Percentiles rank a stretch among this genome's conserved stretches.
Conservation (phyloP, 148 eudicot species). For the Rhododendron griersonianum region DNA sequence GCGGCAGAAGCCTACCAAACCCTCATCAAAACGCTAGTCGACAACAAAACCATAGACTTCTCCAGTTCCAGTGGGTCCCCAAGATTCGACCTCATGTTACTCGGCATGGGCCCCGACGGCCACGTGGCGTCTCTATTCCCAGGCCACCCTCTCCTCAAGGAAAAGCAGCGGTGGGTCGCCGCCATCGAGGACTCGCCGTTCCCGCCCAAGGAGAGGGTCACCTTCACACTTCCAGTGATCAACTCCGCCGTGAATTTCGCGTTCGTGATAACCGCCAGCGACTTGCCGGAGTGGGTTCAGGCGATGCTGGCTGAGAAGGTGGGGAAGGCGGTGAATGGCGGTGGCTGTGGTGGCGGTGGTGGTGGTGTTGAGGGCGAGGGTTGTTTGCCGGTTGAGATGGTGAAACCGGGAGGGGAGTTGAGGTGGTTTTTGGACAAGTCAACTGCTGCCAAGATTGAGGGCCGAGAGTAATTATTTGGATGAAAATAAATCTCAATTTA, state of each 20-base stretch:
- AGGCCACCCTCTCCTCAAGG: conserved; percentile 44
- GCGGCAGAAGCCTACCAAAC: conserved; percentile 72
- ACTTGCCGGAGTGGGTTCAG: conserved; percentile 36
- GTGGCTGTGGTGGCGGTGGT: background rate
- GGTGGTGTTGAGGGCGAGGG: too few relatives aligned
- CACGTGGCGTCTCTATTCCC: conserved; percentile 78
- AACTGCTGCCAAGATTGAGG: conserved; percentile 45
- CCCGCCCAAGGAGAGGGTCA: conserved; percentile 58
- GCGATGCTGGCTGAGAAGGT: conserved; percentile 19
- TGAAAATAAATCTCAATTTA: too few relatives aligned
- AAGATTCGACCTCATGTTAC: conserved; percentile 61
- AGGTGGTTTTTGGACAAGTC: conserved; percentile 66
- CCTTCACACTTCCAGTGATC: conserved; percentile 72
- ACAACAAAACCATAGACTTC: conserved; percentile 25
- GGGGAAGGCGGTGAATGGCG: conserved; percentile 6
- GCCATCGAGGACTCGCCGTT: conserved; percentile 56
- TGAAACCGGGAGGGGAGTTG: conserved; percentile 51
- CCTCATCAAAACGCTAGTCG: conserved; percentile 42
- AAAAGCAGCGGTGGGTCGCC: conserved; percentile 56
- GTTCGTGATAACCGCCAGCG: conserved; percentile 54
- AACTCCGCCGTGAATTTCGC: conserved; percentile 60
- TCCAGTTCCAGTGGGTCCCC: conserved; percentile 46
- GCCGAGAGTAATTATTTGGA: background rate
- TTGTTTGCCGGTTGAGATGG: conserved; percentile 43
- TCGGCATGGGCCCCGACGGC: conserved; percentile 84